Evolutionary conservation across 169 alveolate species (phyloP).

Genomic region (Theileria parva): DNA sequence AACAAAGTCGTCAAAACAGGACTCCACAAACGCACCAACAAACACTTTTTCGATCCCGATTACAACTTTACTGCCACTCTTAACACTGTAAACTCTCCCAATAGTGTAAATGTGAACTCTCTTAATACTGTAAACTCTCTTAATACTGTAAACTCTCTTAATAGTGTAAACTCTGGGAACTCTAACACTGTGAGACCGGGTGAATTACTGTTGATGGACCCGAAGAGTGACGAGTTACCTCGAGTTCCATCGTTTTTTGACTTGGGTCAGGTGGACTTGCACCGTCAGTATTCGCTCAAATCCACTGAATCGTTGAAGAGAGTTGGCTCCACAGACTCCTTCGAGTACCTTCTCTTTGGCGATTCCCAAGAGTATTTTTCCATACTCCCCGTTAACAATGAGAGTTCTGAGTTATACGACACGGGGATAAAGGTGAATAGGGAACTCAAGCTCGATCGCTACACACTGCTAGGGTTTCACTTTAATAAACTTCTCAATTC

Average conservation of each 20-base stretch:
- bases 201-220: not conserved
- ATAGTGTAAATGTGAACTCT: too few relatives aligned
- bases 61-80: not conserved
- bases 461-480: not conserved
- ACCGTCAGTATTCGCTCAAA: not conserved
- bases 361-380: not conserved
- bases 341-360: not conserved
- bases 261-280: not conserved
- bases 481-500: not conserved
- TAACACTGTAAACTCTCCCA: too few relatives aligned
- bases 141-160: not conserved
- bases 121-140: not conserved
- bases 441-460: not conserved
- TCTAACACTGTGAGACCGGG: not conserved
- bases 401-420: not conserved
- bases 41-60: not conserved
- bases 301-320: not conserved
- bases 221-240: not conserved
- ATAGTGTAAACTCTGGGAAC: not conserved
- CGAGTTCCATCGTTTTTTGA: not conserved
- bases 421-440: too few relatives aligned
- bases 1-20: not conserved
- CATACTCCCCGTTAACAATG: not conserved
- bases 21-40: not conserved
- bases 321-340: not conserved